These are phyloP conservation scores for Nephelium lappaceum DNA, from an alignment of 345 rosid species.

Conservation along the genomic window DNA sequence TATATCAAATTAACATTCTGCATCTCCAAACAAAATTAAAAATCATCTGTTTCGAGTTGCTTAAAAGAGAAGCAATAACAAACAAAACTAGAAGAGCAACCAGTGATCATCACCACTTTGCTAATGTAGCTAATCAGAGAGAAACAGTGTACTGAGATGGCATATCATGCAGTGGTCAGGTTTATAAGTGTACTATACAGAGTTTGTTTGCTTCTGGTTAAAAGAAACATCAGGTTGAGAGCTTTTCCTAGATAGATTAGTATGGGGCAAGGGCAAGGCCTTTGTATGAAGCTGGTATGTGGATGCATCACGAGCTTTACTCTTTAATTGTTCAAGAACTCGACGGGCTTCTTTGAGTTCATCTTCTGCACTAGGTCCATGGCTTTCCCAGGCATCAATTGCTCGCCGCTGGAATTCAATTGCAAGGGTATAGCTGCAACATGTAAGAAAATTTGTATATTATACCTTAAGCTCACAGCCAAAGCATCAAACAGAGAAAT, in stretches of 20 bases:
- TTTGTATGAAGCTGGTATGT: slow-evolving; percentile 33
- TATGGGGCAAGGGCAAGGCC: slow-evolving; percentile 48
- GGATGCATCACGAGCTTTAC: slow-evolving; percentile 53
- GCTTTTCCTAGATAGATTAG: slow-evolving; percentile 28
- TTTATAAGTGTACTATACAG: not conserved
- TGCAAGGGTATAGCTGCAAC: slow-evolving; percentile 73
- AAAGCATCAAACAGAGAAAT: not conserved
- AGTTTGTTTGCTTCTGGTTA: slow-evolving; percentile 7
- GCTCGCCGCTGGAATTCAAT: slow-evolving; percentile 82
- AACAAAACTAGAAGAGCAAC: not conserved
- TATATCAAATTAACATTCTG: not conserved
- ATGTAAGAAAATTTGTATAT: slow-evolving; percentile 11
- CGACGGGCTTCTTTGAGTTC: slow-evolving; percentile 65
- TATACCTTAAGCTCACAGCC: not conserved
- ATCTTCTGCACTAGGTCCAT: slow-evolving; percentile 63
- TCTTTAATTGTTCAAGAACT: slow-evolving; percentile 61
- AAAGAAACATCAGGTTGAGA: slow-evolving; percentile 18
- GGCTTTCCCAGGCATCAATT: slow-evolving; percentile 81
- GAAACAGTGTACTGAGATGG: not conserved
- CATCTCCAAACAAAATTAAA: not conserved
- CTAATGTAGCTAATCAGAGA: slow-evolving; percentile 2
- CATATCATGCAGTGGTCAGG: not conserved
- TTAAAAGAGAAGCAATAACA: not conserved
- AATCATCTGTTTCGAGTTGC: slow-evolving; percentile 10
- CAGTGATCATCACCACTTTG: slow-evolving; percentile 12